These are phyloP conservation scores for Schizothecium vesticola DNA, from an alignment of 495 filamentous ascomycete genomes.

Conservation along the genomic window DNA sequence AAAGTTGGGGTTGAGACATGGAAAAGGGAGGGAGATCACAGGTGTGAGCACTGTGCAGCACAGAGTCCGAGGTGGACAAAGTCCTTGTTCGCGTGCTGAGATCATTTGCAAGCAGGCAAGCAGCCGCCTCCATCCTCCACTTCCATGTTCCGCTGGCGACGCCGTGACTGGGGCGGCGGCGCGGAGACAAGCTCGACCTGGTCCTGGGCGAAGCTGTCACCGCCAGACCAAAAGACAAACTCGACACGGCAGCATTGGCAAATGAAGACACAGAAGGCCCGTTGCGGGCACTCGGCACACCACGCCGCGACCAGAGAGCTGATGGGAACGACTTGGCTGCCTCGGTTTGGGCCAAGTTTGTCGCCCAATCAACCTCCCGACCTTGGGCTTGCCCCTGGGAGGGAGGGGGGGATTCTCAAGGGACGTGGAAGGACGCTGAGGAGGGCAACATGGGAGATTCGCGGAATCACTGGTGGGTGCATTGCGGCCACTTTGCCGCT, in stretches of 20 bases:
- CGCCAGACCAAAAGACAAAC: not conserved
- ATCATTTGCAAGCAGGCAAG: not conserved
- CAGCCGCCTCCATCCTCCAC: not conserved
- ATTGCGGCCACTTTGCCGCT: not conserved
- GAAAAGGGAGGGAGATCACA: not conserved
- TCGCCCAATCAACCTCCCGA: not conserved
- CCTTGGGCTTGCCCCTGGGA: not conserved
- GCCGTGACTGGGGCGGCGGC: not conserved
- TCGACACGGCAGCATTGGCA: not conserved
- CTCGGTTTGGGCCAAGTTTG: not conserved
- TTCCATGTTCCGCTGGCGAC: not conserved
- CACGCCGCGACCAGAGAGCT: not conserved
- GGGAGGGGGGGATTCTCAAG: not conserved
- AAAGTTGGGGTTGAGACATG: conserved; percentile 1
- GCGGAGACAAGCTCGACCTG: too few relatives aligned
- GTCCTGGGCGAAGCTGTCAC: not conserved
- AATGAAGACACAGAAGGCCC: not conserved
- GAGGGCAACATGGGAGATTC: not conserved
- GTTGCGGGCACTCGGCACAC: not conserved
- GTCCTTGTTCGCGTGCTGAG: not conserved
- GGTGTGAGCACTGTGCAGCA: not conserved
- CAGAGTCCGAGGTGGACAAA: not conserved
- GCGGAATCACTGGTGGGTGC: too few relatives aligned
- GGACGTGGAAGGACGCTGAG: not conserved
- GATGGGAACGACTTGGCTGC: not conserved